Conservation (phyloP, 2,329 filamentous ascomycete species). For the Leptodontidium sp. region DNA sequence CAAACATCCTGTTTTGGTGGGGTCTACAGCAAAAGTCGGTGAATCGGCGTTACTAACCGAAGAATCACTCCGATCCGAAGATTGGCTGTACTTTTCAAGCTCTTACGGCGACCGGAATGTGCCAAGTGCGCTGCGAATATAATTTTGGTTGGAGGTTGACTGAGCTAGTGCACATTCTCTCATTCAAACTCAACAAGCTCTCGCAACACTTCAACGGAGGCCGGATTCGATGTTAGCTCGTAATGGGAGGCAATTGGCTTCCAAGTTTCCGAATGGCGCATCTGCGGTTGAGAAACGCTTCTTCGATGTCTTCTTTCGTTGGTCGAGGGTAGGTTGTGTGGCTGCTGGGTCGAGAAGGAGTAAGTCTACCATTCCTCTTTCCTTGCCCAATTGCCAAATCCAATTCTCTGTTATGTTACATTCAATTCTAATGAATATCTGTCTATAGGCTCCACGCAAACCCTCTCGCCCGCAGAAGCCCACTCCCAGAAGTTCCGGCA, state of each 20-base stretch:
- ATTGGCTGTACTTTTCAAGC: conserved; percentile 10
- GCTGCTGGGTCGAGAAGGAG: conserved; percentile 10
- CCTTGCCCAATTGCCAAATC: background rate
- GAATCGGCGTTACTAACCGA: too few species aligned
- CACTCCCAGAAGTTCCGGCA: conserved; percentile 37
- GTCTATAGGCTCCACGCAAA: background rate
- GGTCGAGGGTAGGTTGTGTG: conserved; percentile 28
- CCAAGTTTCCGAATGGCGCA: conserved; percentile 18
- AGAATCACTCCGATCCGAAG: too few species aligned
- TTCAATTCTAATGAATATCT: too few species aligned
- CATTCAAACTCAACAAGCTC: background rate
- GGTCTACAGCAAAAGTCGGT: too few species aligned
- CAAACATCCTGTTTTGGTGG: too few species aligned
- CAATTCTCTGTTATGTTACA: background rate
- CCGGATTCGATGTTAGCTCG: conserved; percentile 32
- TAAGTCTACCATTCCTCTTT: background rate
- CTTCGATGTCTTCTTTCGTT: conserved; percentile 38
- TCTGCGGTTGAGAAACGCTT: conserved; percentile 36
- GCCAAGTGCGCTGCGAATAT: conserved; percentile 31
- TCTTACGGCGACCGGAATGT: conserved; percentile 31
- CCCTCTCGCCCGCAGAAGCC: conserved; percentile 14
- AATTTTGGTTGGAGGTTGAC: conserved; percentile 15
- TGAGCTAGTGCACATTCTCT: background rate
- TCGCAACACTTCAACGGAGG: background rate
- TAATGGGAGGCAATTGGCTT: conserved; percentile 32